Evolutionary conservation across 2,329 filamentous ascomycete species (phyloP).

Genomic region (Furcasterigmium furcatum): DNA sequence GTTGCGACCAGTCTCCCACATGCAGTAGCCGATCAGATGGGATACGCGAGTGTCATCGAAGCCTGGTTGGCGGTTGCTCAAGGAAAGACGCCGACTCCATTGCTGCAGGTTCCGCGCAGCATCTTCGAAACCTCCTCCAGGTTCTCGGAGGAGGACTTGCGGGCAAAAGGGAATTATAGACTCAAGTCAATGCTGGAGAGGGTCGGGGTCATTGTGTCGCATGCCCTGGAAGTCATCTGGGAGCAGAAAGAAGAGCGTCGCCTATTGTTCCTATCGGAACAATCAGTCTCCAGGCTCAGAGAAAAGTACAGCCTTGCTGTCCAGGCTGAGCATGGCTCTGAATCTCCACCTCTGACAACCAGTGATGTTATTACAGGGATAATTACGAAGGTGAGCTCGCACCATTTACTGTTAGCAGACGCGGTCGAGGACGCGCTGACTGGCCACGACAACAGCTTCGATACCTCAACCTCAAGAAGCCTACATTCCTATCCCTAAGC

Average conservation of each 20-base stretch:
- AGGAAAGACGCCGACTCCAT: neutral
- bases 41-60: constrained; percentile 12
- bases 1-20: constrained; percentile 14
- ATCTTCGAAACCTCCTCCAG: neutral
- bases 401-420: neutral
- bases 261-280: neutral
- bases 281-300: neutral
- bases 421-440: too few species aligned
- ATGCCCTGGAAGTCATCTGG: neutral
- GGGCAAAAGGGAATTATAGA: neutral
- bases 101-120: neutral
- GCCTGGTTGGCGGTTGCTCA: constrained; percentile 11
- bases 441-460: too few species aligned
- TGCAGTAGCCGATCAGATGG: constrained; percentile 14
- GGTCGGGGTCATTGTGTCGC: neutral
- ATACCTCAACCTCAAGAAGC: constrained; percentile 9
- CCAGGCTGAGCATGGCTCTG: neutral
- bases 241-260: neutral
- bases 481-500: constrained; percentile 7
- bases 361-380: constrained; percentile 3
- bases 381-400: neutral
- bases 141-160: neutral
- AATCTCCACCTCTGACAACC: constrained; percentile 7
- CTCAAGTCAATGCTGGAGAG: neutral
- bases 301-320: neutral